Base-by-base conservation (phyloP, 306 rosid species). In the Trifolium dubium region DNA sequence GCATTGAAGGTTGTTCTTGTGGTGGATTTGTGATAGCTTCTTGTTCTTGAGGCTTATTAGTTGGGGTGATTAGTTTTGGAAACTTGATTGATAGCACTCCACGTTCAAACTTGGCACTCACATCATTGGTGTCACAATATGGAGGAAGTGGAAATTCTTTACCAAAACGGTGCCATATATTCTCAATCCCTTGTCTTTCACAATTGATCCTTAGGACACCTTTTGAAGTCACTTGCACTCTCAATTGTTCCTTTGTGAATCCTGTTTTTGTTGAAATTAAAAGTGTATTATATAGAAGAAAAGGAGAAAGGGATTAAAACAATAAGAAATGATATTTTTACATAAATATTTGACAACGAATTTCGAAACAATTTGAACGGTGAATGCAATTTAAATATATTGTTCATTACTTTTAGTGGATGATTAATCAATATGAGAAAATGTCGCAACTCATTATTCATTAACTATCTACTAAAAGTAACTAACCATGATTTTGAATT, bases 51-150 rank as follows among this genome's bases (percentile, higher is more conserved):
- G 76, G 75, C 44, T 69, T 61, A 23, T 65, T 62, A 18, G 58
- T 43, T 2, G 78, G 73, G 13, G 75, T 51, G 15, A 62, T 72
- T 3, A 53, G 29, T 43, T 87, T 89, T 0, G 92, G 89, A 3
- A 82, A 69, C 59, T 67, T 89, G 77, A 89, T 53, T 13, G 77
- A 31, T 10, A 90, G 77, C 1, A 83, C 11, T 66, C 88, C 88
- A 23, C 37, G 77, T 17, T 87, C 91, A 73, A 82, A 87, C n/a
- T 77, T 90, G 3, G 96, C 97, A 18, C 54, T 14, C 72, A 89
- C 81, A 2, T 64, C 65, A 5, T 72, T 37, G 35, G 64, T n/a
- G 74, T 85, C 79, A 40, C 86, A 82, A 64, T 86, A 64, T 55
- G 80, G 4, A 30, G 88, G 72, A 63, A 93, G 34, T 1, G 82